phyloP scores from a whole-genome alignment of 768 basidiomycete genomes.

The Naganishia onofrii region DNA sequence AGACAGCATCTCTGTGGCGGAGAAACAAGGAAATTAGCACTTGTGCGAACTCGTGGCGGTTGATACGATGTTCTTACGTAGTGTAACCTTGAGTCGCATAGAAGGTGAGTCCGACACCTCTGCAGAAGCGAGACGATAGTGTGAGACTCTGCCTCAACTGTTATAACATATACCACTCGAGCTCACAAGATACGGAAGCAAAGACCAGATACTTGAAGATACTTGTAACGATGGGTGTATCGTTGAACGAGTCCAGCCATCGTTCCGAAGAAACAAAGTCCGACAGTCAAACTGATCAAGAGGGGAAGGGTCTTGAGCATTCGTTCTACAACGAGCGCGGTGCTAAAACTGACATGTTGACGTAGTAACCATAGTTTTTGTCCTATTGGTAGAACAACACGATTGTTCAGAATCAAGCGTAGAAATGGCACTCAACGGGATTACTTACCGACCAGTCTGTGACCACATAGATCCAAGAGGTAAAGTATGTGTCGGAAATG shows the following conservation, averaged over 20 bases:
- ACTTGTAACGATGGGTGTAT: constrained; percentile 51
- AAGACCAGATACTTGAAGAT: constrained; percentile 43
- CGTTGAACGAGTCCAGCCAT: constrained; percentile 45
- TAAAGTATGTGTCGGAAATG: constrained; percentile 35
- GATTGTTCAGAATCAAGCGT: constrained; percentile 27
- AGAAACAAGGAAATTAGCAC: not conserved
- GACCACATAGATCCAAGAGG: constrained; percentile 48
- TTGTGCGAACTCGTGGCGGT: no score
- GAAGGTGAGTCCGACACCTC: constrained; percentile 42
- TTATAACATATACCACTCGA: not conserved
- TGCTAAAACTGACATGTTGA: constrained; percentile 21
- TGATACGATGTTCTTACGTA: not conserved
- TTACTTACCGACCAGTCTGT: constrained; percentile 49
- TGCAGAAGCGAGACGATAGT: constrained; percentile 8
- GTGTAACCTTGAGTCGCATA: constrained; percentile 31
- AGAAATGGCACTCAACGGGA: constrained; percentile 36
- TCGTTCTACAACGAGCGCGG: constrained; percentile 16
- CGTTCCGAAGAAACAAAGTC: constrained; percentile 48
- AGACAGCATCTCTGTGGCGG: constrained; percentile 36
- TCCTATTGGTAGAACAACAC: constrained; percentile 19
- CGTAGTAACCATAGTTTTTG: constrained; percentile 37
- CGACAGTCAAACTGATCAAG: constrained; percentile 30
- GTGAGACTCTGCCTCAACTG: not conserved
- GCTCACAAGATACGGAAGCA: constrained; percentile 41
- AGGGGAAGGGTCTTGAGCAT: not conserved